Evolutionary conservation across 129 eudicot genomes (phyloP).

Genomic region (Sambucus nigra): DNA sequence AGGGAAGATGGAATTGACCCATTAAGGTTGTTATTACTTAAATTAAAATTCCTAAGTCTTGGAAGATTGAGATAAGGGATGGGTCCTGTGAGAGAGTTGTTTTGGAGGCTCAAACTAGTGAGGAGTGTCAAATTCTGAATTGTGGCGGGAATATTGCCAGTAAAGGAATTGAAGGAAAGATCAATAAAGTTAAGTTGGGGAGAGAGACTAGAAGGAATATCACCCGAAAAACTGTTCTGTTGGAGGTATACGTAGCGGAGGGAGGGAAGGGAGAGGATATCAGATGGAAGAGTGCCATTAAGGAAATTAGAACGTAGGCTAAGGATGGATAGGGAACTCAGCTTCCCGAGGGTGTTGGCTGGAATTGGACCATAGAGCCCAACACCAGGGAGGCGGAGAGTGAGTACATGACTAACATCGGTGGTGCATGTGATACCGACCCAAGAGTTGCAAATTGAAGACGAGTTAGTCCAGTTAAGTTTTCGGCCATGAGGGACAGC

Average conservation of each 20-base stretch:
- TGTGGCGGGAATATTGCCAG: constrained; percentile 54
- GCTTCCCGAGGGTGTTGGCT: constrained; percentile 51
- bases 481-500: constrained; percentile 58
- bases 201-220: constrained; percentile 59
- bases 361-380: constrained; percentile 77
- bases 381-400: constrained; percentile 57
- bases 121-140: constrained; percentile 48
- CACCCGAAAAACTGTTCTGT: constrained; percentile 57
- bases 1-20: constrained; percentile 72
- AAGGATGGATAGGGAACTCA: constrained; percentile 53
- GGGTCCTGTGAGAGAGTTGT: constrained; percentile 57
- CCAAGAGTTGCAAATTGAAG: constrained; percentile 66
- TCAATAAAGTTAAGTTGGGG: constrained; percentile 44
- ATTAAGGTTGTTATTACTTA: constrained; percentile 57
- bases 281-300: constrained; percentile 63
- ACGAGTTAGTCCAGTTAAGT: constrained; percentile 52
- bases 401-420: constrained; percentile 36
- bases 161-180: constrained; percentile 73
- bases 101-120: constrained; percentile 42
- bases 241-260: constrained; percentile 59
- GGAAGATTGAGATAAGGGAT: constrained; percentile 45
- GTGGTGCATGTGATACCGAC: constrained; percentile 52
- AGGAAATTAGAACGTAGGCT: constrained; percentile 74
- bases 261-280: constrained; percentile 66
- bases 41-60: constrained; percentile 36